Evolutionary conservation across 202 grass and related monocot genomes (phyloP).

Genomic region (Saccharum hybrid): DNA sequence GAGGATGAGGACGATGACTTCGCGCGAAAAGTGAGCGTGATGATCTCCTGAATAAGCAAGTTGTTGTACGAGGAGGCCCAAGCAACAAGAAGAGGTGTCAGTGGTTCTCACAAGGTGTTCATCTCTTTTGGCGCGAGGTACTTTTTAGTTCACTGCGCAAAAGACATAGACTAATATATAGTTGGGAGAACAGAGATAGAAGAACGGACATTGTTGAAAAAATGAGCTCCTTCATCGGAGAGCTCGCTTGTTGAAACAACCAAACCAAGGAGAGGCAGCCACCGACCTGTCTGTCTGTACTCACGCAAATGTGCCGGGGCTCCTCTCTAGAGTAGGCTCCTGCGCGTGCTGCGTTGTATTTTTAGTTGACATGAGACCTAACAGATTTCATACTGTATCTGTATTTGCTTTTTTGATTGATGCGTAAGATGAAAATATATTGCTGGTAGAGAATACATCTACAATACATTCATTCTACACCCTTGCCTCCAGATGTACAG

Average conservation of each 20-base stretch:
- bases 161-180: constrained; percentile 27
- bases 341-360: constrained; percentile 29
- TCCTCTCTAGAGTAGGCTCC: too few species aligned
- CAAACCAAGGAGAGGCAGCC: constrained; percentile 16
- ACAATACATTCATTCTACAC: neutral
- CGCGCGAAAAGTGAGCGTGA: constrained; percentile 55
- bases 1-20: constrained; percentile 73
- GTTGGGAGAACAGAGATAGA: constrained; percentile 30
- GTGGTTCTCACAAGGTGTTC: constrained; percentile 33
- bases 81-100: neutral
- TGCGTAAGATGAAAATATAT: constrained; percentile 39
- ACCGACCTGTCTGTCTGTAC: constrained; percentile 13
- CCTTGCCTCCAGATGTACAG: constrained; percentile 6
- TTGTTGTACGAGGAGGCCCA: neutral
- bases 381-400: constrained; percentile 37
- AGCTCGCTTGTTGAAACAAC: neutral
- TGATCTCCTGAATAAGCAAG: constrained; percentile 57
- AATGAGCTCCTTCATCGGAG: constrained; percentile 10
- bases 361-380: constrained; percentile 31
- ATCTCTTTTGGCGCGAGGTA: constrained; percentile 35
- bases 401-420: constrained; percentile 41
- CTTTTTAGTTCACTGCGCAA: constrained; percentile 44
- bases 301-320: neutral
- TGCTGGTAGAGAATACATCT: neutral
- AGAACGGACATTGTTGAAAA: constrained; percentile 27